phyloP scores from a whole-genome alignment of 306 rosid species.

The Vigna hirtella region DNA sequence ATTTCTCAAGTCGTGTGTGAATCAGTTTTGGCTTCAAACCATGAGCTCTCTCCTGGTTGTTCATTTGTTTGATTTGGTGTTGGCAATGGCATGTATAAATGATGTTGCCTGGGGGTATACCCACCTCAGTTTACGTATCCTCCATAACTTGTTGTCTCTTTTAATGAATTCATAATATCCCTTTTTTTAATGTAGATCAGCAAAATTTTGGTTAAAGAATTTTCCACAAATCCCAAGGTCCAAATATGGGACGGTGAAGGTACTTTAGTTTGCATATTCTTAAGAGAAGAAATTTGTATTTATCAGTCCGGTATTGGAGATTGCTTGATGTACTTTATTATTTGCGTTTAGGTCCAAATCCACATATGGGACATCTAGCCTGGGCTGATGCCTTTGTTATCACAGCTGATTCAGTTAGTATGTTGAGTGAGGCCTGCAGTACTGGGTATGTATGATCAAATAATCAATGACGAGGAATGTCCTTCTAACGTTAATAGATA shows the following conservation, averaged over 20 bases:
- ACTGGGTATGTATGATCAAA: slow-evolving; percentile 74
- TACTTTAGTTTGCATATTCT: slow-evolving; percentile 46
- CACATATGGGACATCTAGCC: slow-evolving; percentile 86
- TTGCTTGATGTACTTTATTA: neutral
- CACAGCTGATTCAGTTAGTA: slow-evolving; percentile 93
- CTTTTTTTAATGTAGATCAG: slow-evolving; percentile 61
- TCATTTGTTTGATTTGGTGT: slow-evolving; percentile 23
- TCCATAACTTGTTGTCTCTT: slow-evolving; percentile 18
- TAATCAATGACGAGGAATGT: slow-evolving; percentile 39
- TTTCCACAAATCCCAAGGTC: slow-evolving; percentile 73
- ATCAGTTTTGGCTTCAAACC: slow-evolving; percentile 36
- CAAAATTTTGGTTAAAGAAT: slow-evolving; percentile 61
- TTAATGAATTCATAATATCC: slow-evolving; percentile 20
- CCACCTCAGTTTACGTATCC: slow-evolving; percentile 6
- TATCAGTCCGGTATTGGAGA: slow-evolving; percentile 3
- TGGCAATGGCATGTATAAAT: neutral
- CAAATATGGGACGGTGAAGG: slow-evolving; percentile 94
- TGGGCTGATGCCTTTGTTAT: slow-evolving; percentile 92
- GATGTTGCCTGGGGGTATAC: slow-evolving; percentile 29
- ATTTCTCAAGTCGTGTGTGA: slow-evolving; percentile 20
- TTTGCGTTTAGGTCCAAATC: slow-evolving; percentile 67
- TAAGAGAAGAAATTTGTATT: slow-evolving; percentile 21
- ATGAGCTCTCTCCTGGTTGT: slow-evolving; percentile 30
- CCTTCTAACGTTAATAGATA: slow-evolving; percentile 19
- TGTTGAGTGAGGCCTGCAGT: slow-evolving; percentile 96